A percentile compares a stretch with the other conserved stretches of the same genome.
Conservation (phyloP, 768 basidiomycete genomes). For the Sutorius australiensis region DNA sequence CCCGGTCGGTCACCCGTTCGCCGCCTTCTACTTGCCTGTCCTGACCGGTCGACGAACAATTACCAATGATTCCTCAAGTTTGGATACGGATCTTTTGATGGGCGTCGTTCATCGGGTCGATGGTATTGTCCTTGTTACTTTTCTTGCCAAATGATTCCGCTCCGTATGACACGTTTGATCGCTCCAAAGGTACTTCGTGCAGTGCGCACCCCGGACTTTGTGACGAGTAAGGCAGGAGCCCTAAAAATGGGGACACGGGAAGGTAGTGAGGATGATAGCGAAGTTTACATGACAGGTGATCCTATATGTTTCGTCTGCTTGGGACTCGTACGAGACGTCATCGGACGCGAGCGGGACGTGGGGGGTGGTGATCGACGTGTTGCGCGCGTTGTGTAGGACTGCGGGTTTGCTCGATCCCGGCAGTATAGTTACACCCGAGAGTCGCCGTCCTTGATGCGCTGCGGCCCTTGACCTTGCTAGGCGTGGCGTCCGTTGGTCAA, state of each 20-base stretch:
- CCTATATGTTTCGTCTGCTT: too few species aligned
- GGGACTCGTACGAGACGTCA: too few species aligned
- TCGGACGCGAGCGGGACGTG: background rate
- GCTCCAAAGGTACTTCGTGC: background rate
- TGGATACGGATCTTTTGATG: background rate
- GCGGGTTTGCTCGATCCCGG: background rate
- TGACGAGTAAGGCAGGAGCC: background rate
- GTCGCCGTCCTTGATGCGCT: too few species aligned
- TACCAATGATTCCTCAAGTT: conserved; percentile 6
- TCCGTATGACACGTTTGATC: conserved; percentile 3
- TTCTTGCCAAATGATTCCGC: background rate
- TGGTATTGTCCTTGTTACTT: conserved; percentile 4
- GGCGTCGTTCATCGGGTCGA: background rate
- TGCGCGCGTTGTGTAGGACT: background rate
- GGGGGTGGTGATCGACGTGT: conserved; percentile 1
- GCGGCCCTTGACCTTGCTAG: background rate
- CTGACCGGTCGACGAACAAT: background rate
- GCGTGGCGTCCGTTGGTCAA: background rate
- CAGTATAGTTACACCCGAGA: background rate
- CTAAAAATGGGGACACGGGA: background rate
- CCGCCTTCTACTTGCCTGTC: background rate
- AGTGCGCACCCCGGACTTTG: background rate
- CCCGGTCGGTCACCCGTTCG: background rate
- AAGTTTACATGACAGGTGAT: background rate
- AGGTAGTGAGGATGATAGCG: background rate